These are phyloP conservation scores for Iberis amara DNA, from an alignment of 441 rosid genomes.

Conservation along the genomic window DNA sequence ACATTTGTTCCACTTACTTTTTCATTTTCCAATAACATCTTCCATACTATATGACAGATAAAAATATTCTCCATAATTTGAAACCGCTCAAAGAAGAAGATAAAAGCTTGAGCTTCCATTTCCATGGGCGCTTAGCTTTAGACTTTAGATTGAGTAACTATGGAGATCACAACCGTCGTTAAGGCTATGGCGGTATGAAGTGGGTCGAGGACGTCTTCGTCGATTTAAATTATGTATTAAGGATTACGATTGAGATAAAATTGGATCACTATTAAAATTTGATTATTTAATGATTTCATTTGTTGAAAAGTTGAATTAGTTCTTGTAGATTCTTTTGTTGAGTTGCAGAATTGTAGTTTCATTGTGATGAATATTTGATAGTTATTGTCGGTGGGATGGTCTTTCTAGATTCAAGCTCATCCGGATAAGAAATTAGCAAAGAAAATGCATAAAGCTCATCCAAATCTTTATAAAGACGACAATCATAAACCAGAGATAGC, in stretches of 20 bases:
- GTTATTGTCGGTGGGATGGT: conserved; percentile 89
- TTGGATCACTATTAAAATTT: too few species aligned
- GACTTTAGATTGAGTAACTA: background rate
- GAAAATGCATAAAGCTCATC: conserved; percentile 66
- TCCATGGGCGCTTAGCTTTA: conserved; percentile 25
- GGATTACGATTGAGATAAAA: conserved; percentile 70
- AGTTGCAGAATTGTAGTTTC: too few species aligned
- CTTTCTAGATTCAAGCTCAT: conserved; percentile 93
- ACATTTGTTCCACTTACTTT: conserved; percentile 8
- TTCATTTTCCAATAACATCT: conserved; percentile 8
- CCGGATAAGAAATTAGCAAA: conserved; percentile 80
- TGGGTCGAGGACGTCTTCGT: conserved; percentile 30
- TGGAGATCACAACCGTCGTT: conserved; percentile 29
- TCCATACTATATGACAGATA: conserved; percentile 21
- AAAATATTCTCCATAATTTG: conserved; percentile 14
- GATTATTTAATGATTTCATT: too few species aligned
- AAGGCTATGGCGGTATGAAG: conserved; percentile 30
- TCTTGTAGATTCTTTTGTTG: background rate
- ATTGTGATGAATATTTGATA: conserved; percentile 9
- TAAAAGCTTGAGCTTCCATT: conserved; percentile 17
- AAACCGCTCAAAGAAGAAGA: conserved; percentile 8
- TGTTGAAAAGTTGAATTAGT: too few species aligned
- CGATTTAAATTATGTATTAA: conserved; percentile 49
- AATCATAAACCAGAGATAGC: conserved; percentile 99
- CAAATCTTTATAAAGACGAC: conserved; percentile 73